Base-by-base conservation (phyloP, 148 eudicot species). In the Rhododendron griersonianum region DNA sequence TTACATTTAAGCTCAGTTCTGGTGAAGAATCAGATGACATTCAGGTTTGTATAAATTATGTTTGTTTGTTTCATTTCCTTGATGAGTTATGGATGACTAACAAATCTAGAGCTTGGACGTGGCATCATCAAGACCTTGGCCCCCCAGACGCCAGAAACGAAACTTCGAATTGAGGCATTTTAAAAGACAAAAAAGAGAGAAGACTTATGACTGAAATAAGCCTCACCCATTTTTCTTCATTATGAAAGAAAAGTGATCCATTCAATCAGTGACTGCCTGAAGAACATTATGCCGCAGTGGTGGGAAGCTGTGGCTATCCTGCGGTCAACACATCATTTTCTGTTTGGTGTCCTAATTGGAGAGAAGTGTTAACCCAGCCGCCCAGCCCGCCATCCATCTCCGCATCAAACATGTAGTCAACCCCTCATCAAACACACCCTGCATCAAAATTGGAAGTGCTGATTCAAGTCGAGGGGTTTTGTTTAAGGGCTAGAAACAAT, bases 1-100 rank as follows among this genome's bases (percentile, higher is more conserved):
- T 94, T 88, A 81, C 87, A 65, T 91, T 94, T 88, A 97, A 94
- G 92, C 93, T 95, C 85, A 91, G 91, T 78, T 92, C 92, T 14
- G 89, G 88, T 51, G 96, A 93, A 71, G 90, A 89, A 78, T 63
- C 89, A 6, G 90, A 91, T 44, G 81, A 69, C 3, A 87, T 95
- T 86, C 99, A 97, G 96, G 96, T 92, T 47, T 73, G 73, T 77
- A 37, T 75, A 61, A 13, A 44, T 53, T 81, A 33, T 15, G 25
- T 83, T 67, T 30, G 11, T 37, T 33, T 84, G 16, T 44, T 51
- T 44, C 50, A 23, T 69, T 69, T 73, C 11, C 53, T 63, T 71
- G 18, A 13, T 39, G 81, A 35, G 11, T 75, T 83, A 23, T 15
- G 69, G 83, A 37, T 19, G 39, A 6, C n/a, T 55, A 35, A 39